Percentiles rank a stretch among this genome's conserved stretches.
Conservation (phyloP, 2,329 filamentous ascomycete species). For the Hymenoscyphus linearis region DNA sequence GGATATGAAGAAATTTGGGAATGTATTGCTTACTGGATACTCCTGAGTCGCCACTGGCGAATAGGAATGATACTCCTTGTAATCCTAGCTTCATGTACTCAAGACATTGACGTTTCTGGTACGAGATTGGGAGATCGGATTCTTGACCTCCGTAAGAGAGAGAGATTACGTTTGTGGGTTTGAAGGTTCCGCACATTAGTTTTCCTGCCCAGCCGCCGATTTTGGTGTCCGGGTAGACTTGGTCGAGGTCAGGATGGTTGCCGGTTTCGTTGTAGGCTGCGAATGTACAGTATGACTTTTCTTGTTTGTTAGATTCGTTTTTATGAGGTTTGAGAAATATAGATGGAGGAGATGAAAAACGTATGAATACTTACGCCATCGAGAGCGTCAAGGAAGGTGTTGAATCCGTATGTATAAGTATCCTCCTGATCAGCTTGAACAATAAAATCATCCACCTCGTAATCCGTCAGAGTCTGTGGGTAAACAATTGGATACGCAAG, state of each 20-base stretch:
- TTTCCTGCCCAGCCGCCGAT: slow-evolving; percentile 12
- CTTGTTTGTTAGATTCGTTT: too few species aligned
- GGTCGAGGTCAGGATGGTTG: slow-evolving; percentile 35
- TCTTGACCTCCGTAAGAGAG: slow-evolving; percentile 51
- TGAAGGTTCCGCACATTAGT: slow-evolving; percentile 33
- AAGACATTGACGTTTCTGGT: slow-evolving; percentile 46
- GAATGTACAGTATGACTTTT: slow-evolving; percentile 38
- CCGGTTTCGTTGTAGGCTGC: slow-evolving; percentile 36
- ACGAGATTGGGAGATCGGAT: slow-evolving; percentile 44
- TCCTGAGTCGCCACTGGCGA: slow-evolving; percentile 43
- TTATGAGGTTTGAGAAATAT: neutral
- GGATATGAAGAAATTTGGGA: too few species aligned
- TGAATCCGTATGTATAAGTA: slow-evolving; percentile 31
- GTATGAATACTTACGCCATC: slow-evolving; percentile 31
- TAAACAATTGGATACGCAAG: slow-evolving; percentile 43
- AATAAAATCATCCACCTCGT: slow-evolving; percentile 34
- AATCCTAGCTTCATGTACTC: slow-evolving; percentile 48
- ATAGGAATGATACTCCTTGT: slow-evolving; percentile 41
- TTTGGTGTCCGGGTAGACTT: slow-evolving; percentile 30
- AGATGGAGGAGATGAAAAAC: neutral
- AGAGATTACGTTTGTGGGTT: slow-evolving; percentile 48
- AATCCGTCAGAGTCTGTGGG: slow-evolving; percentile 43
- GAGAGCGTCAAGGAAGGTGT: slow-evolving; percentile 43
- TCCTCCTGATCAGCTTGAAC: slow-evolving; percentile 16
- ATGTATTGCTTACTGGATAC: slow-evolving; percentile 11